Evolutionary conservation across 2,329 filamentous ascomycete species (phyloP).

Genomic region (Trichoderma atrobrunneum): DNA sequence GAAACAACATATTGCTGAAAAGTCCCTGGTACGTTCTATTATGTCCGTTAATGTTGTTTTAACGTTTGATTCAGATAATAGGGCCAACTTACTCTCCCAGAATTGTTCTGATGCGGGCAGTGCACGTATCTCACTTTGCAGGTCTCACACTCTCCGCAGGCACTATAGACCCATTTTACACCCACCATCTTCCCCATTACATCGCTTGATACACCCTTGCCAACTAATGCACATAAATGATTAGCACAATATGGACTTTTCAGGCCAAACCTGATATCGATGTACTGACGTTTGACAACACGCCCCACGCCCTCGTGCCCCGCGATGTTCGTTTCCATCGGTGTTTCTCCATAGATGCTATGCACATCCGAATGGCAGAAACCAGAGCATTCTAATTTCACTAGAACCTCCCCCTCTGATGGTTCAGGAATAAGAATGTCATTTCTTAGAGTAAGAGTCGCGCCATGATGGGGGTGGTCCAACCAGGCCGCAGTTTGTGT

Average conservation of each 20-base stretch:
- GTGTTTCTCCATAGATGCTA: constrained; percentile 7
- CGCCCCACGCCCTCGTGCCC: constrained; percentile 13
- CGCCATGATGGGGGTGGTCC: background rate
- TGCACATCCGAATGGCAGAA: constrained; percentile 16
- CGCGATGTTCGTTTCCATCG: constrained; percentile 14
- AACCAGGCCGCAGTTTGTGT: constrained; percentile 4
- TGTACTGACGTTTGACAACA: background rate
- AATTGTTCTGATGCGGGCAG: constrained; percentile 9
- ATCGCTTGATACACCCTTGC: constrained; percentile 1
- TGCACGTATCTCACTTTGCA: background rate
- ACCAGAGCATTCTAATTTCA: constrained; percentile 8
- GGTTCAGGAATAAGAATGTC: constrained; percentile 13
- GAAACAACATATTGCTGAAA: constrained; percentile 14
- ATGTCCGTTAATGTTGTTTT: background rate
- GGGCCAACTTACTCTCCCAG: background rate
- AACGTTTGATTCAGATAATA: background rate
- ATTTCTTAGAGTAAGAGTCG: background rate
- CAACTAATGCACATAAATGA: background rate
- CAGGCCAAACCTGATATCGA: no score
- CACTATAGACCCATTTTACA: constrained; percentile 4
- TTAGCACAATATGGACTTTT: background rate
- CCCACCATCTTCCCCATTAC: background rate
- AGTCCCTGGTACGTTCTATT: background rate
- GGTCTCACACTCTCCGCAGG: constrained; percentile 8
- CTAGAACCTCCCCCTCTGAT: constrained; percentile 3